Conservation (phyloP, 495 filamentous ascomycete species). For the Aspergillus saccharolyticus region DNA sequence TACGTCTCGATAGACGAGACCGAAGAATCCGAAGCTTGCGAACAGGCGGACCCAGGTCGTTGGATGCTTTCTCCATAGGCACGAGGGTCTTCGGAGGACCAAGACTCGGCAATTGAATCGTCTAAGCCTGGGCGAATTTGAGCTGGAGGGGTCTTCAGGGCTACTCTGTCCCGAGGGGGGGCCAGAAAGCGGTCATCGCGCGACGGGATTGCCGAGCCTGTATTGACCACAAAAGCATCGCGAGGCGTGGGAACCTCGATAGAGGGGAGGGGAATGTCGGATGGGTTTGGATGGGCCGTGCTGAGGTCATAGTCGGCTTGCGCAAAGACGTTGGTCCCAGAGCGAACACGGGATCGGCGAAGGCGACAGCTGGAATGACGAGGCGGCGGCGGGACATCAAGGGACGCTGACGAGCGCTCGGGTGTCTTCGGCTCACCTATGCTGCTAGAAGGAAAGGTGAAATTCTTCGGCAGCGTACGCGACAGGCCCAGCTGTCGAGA, state of each 20-base stretch:
- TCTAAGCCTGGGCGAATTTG: conserved; percentile 45
- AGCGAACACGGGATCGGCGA: conserved; percentile 42
- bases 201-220: conserved; percentile 19
- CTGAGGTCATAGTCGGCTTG: conserved; percentile 31
- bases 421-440: conserved; percentile 54
- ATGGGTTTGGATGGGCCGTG: conserved; percentile 23
- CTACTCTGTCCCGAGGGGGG: conserved; percentile 45
- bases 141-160: conserved; percentile 58
- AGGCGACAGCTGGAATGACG: conserved; percentile 50
- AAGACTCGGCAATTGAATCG: conserved; percentile 22
- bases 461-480: conserved; percentile 61
- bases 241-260: conserved; percentile 49
- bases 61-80: conserved; percentile 35
- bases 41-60: conserved; percentile 56
- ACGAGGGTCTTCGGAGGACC: conserved; percentile 32
- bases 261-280: conserved; percentile 52
- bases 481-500: conserved; percentile 50
- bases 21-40: conserved; percentile 64
- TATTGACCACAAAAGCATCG: conserved; percentile 20
- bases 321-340: conserved; percentile 38
- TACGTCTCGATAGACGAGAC: conserved; percentile 61
- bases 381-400: conserved; percentile 42
- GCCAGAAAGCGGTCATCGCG: conserved; percentile 46
- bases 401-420: conserved; percentile 41
- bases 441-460: conserved; percentile 54